Percentiles rank a stretch among this genome's conserved stretches.
Evolutionary conservation across 1,284 basidiomycete species (phyloP).

Genomic region (Ceratobasidium sp.): DNA sequence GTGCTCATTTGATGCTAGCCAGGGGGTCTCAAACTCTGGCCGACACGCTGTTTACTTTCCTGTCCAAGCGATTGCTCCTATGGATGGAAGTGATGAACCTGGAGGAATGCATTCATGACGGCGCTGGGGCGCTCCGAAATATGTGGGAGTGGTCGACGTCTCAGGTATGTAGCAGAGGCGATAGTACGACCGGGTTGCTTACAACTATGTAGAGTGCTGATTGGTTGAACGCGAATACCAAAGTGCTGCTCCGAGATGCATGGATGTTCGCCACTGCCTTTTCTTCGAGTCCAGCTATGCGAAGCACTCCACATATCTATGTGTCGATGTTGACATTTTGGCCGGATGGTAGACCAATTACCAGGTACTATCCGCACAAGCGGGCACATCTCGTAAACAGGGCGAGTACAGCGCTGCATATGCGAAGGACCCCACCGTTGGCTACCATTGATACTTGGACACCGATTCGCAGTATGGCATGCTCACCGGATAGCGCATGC

Average conservation of each 20-base stretch:
- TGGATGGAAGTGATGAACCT: constrained; percentile 32
- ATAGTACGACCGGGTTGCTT: neutral
- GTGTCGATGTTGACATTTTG: neutral
- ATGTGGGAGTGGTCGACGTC: neutral
- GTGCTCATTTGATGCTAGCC: neutral
- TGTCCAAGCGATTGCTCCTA: neutral
- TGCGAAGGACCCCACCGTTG: neutral
- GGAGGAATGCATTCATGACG: neutral
- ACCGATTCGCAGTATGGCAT: neutral
- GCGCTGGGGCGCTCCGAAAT: neutral
- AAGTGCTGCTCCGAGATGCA: neutral
- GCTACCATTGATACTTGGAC: neutral
- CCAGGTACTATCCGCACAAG: neutral
- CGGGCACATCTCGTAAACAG: neutral
- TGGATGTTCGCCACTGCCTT: neutral
- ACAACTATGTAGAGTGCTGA: neutral
- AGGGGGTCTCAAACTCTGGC: neutral
- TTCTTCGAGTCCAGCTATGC: too few species aligned
- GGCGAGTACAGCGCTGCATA: neutral
- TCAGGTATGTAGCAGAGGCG: neutral
- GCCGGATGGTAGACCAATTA: neutral
- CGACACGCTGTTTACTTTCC: neutral
- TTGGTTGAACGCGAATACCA: neutral
- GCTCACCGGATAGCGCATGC: neutral
- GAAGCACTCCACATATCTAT: constrained; percentile 22